Conservation (phyloP, 495 filamentous ascomycete species). For the Podospora fimiseda region DNA sequence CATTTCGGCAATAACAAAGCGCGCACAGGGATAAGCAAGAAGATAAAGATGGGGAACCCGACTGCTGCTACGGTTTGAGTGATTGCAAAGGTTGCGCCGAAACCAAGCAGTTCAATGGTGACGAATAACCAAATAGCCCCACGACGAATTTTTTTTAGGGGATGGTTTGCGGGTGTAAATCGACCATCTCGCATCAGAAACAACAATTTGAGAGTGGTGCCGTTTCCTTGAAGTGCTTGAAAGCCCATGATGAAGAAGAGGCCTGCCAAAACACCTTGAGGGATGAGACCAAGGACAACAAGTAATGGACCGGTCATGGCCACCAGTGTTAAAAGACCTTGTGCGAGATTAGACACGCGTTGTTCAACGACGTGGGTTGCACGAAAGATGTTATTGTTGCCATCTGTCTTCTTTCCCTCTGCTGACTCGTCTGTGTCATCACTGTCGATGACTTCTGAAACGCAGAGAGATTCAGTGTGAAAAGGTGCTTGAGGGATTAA, state of each 20-base stretch:
- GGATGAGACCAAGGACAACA: slow-evolving; percentile 75
- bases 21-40: slow-evolving; percentile 70
- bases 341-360: slow-evolving; percentile 76
- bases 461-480: slow-evolving; percentile 79
- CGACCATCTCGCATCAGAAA: slow-evolving; percentile 63
- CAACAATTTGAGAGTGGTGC: slow-evolving; percentile 73
- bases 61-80: slow-evolving; percentile 93
- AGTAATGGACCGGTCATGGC: slow-evolving; percentile 86
- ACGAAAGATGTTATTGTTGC: slow-evolving; percentile 55
- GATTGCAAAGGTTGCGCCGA: slow-evolving; percentile 87
- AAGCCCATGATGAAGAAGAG: slow-evolving; percentile 94
- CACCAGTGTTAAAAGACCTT: slow-evolving; percentile 76
- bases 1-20: slow-evolving; percentile 64
- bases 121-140: slow-evolving; percentile 71
- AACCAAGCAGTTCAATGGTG: slow-evolving; percentile 66
- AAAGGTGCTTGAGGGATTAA: slow-evolving; percentile 92
- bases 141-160: slow-evolving; percentile 58
- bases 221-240: slow-evolving; percentile 73
- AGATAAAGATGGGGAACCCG: slow-evolving; percentile 84
- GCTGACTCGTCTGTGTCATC: slow-evolving; percentile 37
- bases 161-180: slow-evolving; percentile 59
- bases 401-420: slow-evolving; percentile 48
- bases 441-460: slow-evolving; percentile 51
- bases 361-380: slow-evolving; percentile 82
- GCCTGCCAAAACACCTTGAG: slow-evolving; percentile 79